Percentiles rank a stretch among this genome's conserved stretches.
phyloP scores from a whole-genome alignment of 1,284 basidiomycete species.

The Paramarasmius palmivorus region DNA sequence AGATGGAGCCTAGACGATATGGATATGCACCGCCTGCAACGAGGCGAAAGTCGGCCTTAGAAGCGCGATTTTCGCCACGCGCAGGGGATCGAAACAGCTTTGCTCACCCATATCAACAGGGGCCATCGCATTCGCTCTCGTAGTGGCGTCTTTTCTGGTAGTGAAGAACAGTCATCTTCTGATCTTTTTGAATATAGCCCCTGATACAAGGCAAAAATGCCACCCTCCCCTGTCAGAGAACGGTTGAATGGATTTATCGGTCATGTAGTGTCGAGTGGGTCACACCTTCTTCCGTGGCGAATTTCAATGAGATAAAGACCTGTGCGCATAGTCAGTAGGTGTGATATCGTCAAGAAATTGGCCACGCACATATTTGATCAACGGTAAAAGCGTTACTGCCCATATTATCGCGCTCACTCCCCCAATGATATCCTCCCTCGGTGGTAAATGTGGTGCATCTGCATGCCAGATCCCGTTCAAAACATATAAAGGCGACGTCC shows the following conservation, averaged over 20 bases:
- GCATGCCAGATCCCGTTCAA: constrained; percentile 65
- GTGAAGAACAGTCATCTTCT: constrained; percentile 47
- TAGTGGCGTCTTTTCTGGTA: constrained; percentile 22
- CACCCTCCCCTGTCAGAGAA: constrained; percentile 52
- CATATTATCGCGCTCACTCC: constrained; percentile 63
- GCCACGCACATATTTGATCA: constrained; percentile 62
- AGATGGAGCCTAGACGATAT: neutral
- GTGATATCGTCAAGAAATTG: neutral
- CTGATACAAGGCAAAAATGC: constrained; percentile 64
- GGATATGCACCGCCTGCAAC: neutral
- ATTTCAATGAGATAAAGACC: constrained; percentile 56
- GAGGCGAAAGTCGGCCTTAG: constrained; percentile 24
- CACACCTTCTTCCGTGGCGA: constrained; percentile 58
- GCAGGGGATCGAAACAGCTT: neutral
- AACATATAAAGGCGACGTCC: constrained; percentile 64
- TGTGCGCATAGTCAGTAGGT: constrained; percentile 21
- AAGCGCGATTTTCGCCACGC: neutral
- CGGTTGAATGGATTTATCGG: neutral
- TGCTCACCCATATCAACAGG: constrained; percentile 52
- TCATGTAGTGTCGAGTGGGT: neutral
- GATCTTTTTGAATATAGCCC: constrained; percentile 51
- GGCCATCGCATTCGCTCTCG: constrained; percentile 44
- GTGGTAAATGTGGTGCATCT: constrained; percentile 42
- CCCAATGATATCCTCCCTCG: constrained; percentile 61
- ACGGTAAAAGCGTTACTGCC: constrained; percentile 60